Evolutionary conservation across 2,329 filamentous ascomycete species (phyloP), one percentile per base, ranked within the genome.

Genomic region (Nectriaceae sp.): DNA sequence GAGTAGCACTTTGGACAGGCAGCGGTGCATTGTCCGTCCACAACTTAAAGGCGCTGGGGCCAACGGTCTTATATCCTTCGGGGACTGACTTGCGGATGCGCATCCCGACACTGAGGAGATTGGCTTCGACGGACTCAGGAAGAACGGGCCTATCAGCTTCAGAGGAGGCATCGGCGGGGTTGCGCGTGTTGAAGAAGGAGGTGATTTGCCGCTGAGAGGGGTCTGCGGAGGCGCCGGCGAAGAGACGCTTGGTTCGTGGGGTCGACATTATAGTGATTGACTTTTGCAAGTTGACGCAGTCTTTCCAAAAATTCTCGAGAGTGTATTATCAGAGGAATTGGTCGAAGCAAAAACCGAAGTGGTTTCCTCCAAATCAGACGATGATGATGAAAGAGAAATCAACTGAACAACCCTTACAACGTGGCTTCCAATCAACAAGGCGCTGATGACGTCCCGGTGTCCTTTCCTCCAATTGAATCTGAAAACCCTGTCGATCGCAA

Each of bases 91-190:
- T 97, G 65, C 93, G 88, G 42, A 97, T 81, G 20, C 93, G 87
- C 91, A 97, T 97, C 62, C 93, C 93, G 55, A 97, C 93, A 61
- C 81, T 89, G 36, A 97, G 77, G n/a, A 97, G 84, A 53, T 88
- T 88, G 29, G 91, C 80, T 70, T 96, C 90, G 24, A 95, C 78
- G 6, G 76, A 76, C 20, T 78, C 70, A 2, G 89, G 84, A 13
- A 92, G 75, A 15, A 43, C 18, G 21, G 26, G 36, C 21, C 61
- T 42, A 20, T 52, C 16, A 65, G 69, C 38, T 65, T 57, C n/a
- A 61, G 61, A 36, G 64, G 59, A 15, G 60, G 63, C 24, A 4
- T 56, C 44, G 24, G 49, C 22, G 64, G 69, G 21, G 57, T 67
- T 46, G 62, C 72, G 64, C 8, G 65, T 54, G 49, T 65, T 61